These are phyloP conservation scores for Scutellaria galericulata DNA, from an alignment of 257 asterid genomes.

Conservation along the genomic window DNA sequence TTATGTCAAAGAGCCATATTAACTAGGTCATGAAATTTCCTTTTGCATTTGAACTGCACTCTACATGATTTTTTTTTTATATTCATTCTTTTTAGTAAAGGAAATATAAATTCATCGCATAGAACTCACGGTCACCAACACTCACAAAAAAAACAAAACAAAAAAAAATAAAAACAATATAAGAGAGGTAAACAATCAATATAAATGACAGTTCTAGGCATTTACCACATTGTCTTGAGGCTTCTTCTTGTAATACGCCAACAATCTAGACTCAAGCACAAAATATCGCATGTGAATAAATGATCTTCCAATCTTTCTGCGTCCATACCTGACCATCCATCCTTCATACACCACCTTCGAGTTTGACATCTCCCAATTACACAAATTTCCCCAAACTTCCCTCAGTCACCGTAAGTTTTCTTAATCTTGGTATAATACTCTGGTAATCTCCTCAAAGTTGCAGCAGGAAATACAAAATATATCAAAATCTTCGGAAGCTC, in stretches of 20 bases:
- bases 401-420: constrained; percentile 25
- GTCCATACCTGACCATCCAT: constrained; percentile 99
- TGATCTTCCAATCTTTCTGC: constrained; percentile 96
- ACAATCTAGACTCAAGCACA: constrained; percentile 83
- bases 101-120: constrained; percentile 2
- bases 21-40: constrained; percentile 30
- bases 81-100: constrained; percentile 8
- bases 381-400: constrained; percentile 28
- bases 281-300: constrained; percentile 96
- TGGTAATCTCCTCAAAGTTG: constrained; percentile 19
- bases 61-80: constrained; percentile 20
- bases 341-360: constrained; percentile 92
- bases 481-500: constrained; percentile 45
- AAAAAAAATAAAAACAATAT: neutral
- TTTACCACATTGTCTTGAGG: constrained; percentile 91
- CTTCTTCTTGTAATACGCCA: constrained; percentile 96
- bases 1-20: constrained; percentile 23
- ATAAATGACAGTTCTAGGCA: constrained; percentile 24
- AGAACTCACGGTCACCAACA: constrained; percentile 24
- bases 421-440: constrained; percentile 12
- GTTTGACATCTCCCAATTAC: constrained; percentile 67
- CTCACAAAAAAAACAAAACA: neutral
- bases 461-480: constrained; percentile 20
- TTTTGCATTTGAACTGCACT: constrained; percentile 31
- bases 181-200: neutral